phyloP scores from a whole-genome alignment of 2,329 filamentous ascomycete genomes.

The Talaromyces sp. region DNA sequence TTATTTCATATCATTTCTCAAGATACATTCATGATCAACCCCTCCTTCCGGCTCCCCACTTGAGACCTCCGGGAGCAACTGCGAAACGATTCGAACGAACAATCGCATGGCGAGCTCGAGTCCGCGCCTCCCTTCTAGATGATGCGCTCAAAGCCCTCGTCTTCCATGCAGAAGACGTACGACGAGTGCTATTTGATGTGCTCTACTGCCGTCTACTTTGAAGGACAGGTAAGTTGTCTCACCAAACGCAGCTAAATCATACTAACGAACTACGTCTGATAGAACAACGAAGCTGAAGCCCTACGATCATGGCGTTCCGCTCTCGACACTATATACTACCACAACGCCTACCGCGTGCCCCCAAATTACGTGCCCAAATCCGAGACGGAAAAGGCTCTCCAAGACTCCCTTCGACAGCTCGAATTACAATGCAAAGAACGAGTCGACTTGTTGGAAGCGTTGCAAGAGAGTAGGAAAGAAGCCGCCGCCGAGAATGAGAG shows the following conservation, averaged over 20 bases:
- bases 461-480: slow-evolving; percentile 64
- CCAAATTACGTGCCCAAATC: slow-evolving; percentile 67
- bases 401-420: slow-evolving; percentile 76
- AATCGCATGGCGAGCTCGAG: slow-evolving; percentile 25
- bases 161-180: slow-evolving; percentile 91
- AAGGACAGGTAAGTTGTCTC: slow-evolving; percentile 69
- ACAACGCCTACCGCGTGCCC: slow-evolving; percentile 72
- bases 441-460: slow-evolving; percentile 79
- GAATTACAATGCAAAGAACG: slow-evolving; percentile 92
- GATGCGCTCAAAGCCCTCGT: slow-evolving; percentile 59
- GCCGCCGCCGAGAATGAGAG: slow-evolving; percentile 35
- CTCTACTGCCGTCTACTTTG: slow-evolving; percentile 94
- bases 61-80: neutral
- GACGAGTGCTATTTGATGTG: slow-evolving; percentile 94
- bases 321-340: slow-evolving; percentile 82
- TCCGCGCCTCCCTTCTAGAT: slow-evolving; percentile 32
- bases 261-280: neutral
- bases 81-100: neutral
- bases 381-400: slow-evolving; percentile 78
- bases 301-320: slow-evolving; percentile 86
- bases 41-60: neutral
- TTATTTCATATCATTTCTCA: too few species aligned
- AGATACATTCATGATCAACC: neutral
- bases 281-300: slow-evolving; percentile 91
- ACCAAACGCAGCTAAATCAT: neutral